Conservation (phyloP, 164 flowering plant species). For the Paratinospora sagittata region DNA sequence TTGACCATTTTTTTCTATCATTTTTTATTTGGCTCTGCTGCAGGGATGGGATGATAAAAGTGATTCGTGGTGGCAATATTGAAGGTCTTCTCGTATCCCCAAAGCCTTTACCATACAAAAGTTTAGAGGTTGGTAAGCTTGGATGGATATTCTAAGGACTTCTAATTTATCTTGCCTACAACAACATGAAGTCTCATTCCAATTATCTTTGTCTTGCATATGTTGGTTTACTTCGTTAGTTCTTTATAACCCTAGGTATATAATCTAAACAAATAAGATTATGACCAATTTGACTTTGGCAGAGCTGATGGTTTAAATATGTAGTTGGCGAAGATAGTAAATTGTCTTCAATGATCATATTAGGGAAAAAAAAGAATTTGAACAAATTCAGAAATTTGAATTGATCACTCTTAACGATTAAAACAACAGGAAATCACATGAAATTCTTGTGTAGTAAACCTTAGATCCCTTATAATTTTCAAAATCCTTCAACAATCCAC, state of each 20-base stretch:
- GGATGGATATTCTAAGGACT: not conserved
- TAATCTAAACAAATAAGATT: not conserved
- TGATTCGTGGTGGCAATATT: constrained; percentile 67
- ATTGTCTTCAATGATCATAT: not conserved
- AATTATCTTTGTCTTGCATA: not conserved
- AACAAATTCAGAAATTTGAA: no score
- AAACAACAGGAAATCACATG: not conserved
- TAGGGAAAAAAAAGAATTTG: not conserved
- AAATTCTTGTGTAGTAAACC: not conserved
- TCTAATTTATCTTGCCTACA: not conserved
- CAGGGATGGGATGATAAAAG: constrained; percentile 89
- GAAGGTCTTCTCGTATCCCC: constrained; percentile 73
- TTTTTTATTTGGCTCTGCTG: constrained; percentile 17
- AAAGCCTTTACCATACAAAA: constrained; percentile 51
- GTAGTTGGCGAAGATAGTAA: not conserved
- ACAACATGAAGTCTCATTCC: not conserved
- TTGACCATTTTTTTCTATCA: not conserved
- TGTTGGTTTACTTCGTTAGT: not conserved
- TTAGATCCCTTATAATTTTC: not conserved
- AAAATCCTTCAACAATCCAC: not conserved
- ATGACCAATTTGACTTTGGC: not conserved
- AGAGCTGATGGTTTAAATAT: not conserved
- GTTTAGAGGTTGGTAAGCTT: constrained; percentile 54
- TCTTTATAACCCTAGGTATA: not conserved
- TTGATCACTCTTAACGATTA: not conserved